Base-by-base conservation (phyloP, 2,329 filamentous ascomycete genomes). In the Calonectria fujianensis region DNA sequence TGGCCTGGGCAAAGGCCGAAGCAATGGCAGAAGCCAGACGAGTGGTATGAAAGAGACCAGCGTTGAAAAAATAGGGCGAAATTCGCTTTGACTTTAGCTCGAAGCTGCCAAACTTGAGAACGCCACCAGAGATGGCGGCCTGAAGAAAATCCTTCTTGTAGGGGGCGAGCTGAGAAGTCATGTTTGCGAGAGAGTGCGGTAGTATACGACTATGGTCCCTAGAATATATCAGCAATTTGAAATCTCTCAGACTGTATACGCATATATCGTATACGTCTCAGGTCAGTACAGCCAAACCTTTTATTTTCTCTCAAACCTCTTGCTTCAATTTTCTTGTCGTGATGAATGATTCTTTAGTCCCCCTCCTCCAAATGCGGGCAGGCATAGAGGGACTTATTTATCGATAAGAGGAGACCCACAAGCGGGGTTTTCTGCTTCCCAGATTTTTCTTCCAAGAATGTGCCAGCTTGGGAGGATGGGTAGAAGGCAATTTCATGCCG, bases 41-140 rank as follows among this genome's bases (percentile, higher is more conserved):
- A 29, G 94, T 94, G 68, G 93, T 93, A 89, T 97, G 95, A 87
- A 98, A 97, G 81, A 95, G 92, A 74, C 96, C 96, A 61, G 96
- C 96, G 86, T 98, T 98, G 92, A 98, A 98, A 90, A 98, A 98
- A 90, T 98, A 98, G 52, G 97, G 97, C 16, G 96, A 98, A 81
- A 89, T 90, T 82, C 96, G 95, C 86, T 95, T 95, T 69, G 96
- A 98, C 88, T 99, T 99, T 83, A 99, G 92, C 80, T 94, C 94
- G 87, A 95, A 97, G 83, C 90, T 92, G 85, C 95, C 95, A 84
- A 97, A 97, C 82, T 93, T 94, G 79, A 97, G 91, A 81, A 95
- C 93, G 76, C 91, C 90, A 80, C 93, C 92, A 29, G 88, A 85
- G 78, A 96, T 90, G 82, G 93, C 91, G 73, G 94, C 90, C 82